These are phyloP conservation scores for Sistotremastrum niveocremeum DNA, from an alignment of 768 basidiomycete genomes.

Conservation along the genomic window DNA sequence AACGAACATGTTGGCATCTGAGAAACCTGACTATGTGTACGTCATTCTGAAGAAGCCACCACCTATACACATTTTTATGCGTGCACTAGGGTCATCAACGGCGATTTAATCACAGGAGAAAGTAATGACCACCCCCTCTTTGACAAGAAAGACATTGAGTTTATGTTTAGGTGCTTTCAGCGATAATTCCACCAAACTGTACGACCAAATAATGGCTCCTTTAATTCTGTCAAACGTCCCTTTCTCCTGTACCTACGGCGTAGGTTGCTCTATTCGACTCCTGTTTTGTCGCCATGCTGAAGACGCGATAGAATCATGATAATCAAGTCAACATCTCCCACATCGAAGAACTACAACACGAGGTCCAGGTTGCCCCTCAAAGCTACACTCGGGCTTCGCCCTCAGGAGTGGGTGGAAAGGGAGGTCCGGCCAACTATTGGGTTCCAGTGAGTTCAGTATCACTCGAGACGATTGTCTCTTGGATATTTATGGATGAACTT, in stretches of 20 bases:
- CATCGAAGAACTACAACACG: conserved; percentile 48
- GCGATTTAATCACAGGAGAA: conserved; percentile 64
- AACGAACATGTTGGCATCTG: conserved; percentile 37
- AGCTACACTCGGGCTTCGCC: conserved; percentile 55
- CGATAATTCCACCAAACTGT: conserved; percentile 51
- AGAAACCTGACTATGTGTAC: conserved; percentile 60
- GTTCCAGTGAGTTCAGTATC: conserved; percentile 38
- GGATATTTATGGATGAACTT: too few relatives aligned
- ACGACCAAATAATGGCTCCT: conserved; percentile 51
- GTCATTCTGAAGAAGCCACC: conserved; percentile 12
- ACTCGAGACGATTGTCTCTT: too few relatives aligned
- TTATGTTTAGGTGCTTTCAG: conserved; percentile 19
- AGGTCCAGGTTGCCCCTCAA: conserved; percentile 36
- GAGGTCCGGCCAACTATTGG: conserved; percentile 65
- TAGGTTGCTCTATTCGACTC: conserved; percentile 17
- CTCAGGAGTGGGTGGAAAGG: conserved; percentile 44
- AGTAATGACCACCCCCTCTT: conserved; percentile 19
- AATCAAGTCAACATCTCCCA: conserved; percentile 64
- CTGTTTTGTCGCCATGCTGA: not conserved
- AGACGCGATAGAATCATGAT: conserved; percentile 50
- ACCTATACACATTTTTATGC: not conserved
- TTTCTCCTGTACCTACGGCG: conserved; percentile 58
- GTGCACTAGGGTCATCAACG: conserved; percentile 46
- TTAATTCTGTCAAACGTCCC: conserved; percentile 43
- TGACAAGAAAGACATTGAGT: conserved; percentile 28